A percentile compares a stretch with the other conserved stretches of the same genome.
Evolutionary conservation across 495 filamentous ascomycete species (phyloP).

Genomic region (Aspergillus sparsus): DNA sequence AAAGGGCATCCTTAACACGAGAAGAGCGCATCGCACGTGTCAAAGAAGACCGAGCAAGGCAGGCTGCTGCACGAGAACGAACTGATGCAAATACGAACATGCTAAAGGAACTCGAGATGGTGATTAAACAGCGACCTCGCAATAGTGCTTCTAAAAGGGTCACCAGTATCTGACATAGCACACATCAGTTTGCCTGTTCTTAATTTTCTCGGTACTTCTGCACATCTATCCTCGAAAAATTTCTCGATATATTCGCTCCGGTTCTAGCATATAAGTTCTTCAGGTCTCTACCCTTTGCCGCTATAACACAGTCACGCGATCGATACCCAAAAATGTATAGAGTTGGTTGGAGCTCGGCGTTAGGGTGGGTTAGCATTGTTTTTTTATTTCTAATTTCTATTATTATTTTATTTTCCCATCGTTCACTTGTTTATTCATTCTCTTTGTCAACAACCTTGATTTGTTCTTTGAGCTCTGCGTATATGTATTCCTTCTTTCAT

Average conservation of each 20-base stretch:
- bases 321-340: slow-evolving; percentile 47
- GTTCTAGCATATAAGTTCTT: slow-evolving; percentile 17
- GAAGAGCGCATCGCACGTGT: slow-evolving; percentile 89
- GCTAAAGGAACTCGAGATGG: slow-evolving; percentile 87
- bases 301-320: slow-evolving; percentile 23
- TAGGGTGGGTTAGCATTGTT: slow-evolving; percentile 18
- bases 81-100: slow-evolving; percentile 80
- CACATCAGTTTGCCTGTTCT: not conserved
- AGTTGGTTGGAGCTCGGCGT: slow-evolving; percentile 43
- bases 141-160: slow-evolving; percentile 44
- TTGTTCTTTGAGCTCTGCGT: slow-evolving; percentile 8
- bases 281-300: not conserved
- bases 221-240: not conserved
- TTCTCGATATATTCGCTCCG: slow-evolving; percentile 13
- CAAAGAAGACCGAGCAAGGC: slow-evolving; percentile 77
- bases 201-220: slow-evolving; percentile 12
- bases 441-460: not conserved
- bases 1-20: slow-evolving; percentile 71
- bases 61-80: slow-evolving; percentile 67
- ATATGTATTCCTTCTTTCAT: slow-evolving; percentile 4
- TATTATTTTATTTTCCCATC: not conserved
- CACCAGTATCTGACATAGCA: slow-evolving; percentile 45
- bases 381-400: slow-evolving; percentile 17
- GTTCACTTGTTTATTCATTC: too few relatives aligned
- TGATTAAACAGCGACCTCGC: slow-evolving; percentile 73